Percentiles rank a stretch among this genome's conserved stretches.
These are phyloP conservation scores for Colletotrichum chrysophilum DNA, from an alignment of 2,329 filamentous ascomycete species.

Conservation along the genomic window DNA sequence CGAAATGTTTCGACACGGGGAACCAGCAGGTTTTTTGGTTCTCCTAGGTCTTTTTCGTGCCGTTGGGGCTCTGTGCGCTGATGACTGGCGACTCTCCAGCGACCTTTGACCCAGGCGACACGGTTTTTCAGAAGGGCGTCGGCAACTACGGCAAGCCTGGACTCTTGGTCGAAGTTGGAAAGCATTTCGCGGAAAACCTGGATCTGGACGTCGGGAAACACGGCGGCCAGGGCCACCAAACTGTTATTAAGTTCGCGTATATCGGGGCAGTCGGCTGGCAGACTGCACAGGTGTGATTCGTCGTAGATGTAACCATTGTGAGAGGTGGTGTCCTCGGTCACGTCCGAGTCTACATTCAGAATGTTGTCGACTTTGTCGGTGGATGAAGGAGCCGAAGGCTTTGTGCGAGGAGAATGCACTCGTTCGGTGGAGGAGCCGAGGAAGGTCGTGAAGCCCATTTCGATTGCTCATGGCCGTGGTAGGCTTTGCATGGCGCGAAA, in stretches of 20 bases:
- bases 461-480: slow-evolving; percentile 17
- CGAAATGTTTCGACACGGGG: slow-evolving; percentile 71
- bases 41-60: slow-evolving; percentile 31
- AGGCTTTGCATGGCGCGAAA: slow-evolving; percentile 1
- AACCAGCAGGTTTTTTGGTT: slow-evolving; percentile 33
- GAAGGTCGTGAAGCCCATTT: slow-evolving; percentile 22
- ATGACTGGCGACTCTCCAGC: slow-evolving; percentile 56
- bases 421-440: slow-evolving; percentile 22
- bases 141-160: slow-evolving; percentile 76
- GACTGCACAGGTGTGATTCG: slow-evolving; percentile 56
- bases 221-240: slow-evolving; percentile 70
- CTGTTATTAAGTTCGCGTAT: slow-evolving; percentile 73
- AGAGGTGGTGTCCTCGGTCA: slow-evolving; percentile 32
- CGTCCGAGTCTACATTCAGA: neutral
- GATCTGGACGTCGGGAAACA: slow-evolving; percentile 82
- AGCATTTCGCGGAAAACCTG: slow-evolving; percentile 87
- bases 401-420: neutral
- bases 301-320: slow-evolving; percentile 57
- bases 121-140: slow-evolving; percentile 78
- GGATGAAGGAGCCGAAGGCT: neutral
- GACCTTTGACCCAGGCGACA: slow-evolving; percentile 72
- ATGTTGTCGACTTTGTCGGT: neutral
- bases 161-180: slow-evolving; percentile 75
- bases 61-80: slow-evolving; percentile 35
- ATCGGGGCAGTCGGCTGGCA: slow-evolving; percentile 61